Evolutionary conservation across 1,284 basidiomycete species (phyloP).

Genomic region (Ganoderma lucidum): DNA sequence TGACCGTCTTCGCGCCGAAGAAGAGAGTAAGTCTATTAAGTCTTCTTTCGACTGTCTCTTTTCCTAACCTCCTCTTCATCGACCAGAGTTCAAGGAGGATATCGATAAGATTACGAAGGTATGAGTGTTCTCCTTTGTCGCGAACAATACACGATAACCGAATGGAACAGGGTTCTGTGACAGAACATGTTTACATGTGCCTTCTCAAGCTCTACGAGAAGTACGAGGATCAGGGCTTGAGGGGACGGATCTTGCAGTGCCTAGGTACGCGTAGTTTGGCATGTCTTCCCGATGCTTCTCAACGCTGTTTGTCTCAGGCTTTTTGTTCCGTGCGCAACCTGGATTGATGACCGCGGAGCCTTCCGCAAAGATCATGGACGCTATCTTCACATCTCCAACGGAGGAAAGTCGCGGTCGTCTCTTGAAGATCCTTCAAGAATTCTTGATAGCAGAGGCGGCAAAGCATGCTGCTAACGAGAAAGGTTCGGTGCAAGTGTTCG

Average conservation of each 20-base stretch:
- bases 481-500: constrained; percentile 47
- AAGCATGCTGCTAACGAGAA: constrained; percentile 78
- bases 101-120: constrained; percentile 71
- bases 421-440: constrained; percentile 91
- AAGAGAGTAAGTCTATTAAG: constrained; percentile 52
- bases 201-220: constrained; percentile 79
- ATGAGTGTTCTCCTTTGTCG: neutral
- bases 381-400: constrained; percentile 77
- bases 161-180: constrained; percentile 64
- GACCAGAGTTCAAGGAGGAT: constrained; percentile 61
- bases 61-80: neutral
- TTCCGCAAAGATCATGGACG: constrained; percentile 89
- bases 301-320: constrained; percentile 56
- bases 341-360: constrained; percentile 84
- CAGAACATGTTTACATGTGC: constrained; percentile 82
- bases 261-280: constrained; percentile 61
- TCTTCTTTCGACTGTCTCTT: neutral
- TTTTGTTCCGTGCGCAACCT: constrained; percentile 92
- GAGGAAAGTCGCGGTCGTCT: constrained; percentile 79
- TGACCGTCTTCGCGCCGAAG: constrained; percentile 73
- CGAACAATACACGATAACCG: neutral
- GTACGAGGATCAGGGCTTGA: constrained; percentile 59
- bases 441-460: constrained; percentile 81
- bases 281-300: constrained; percentile 5
- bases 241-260: constrained; percentile 79